These are phyloP conservation scores for Paradendryphiella salina DNA, from an alignment of 2,329 filamentous ascomycete genomes.

Conservation along the genomic window DNA sequence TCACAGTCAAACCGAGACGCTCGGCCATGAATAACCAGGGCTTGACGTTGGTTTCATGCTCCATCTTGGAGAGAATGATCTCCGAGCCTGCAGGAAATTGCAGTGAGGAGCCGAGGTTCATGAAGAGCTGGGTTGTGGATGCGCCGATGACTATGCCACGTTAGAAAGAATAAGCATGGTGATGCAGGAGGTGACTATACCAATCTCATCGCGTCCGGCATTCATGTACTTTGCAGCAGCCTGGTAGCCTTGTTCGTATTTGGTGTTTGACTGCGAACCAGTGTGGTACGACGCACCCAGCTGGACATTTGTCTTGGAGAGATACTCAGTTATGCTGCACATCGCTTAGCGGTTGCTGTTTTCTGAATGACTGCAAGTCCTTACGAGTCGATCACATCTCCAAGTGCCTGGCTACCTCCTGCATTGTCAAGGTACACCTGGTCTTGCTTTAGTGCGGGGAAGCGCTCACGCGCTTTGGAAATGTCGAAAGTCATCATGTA, in stretches of 20 bases:
- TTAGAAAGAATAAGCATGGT: not conserved
- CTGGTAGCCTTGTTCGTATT: slow-evolving; percentile 63
- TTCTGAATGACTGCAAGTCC: slow-evolving; percentile 15
- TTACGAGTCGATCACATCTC: slow-evolving; percentile 67
- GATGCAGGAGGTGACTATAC: slow-evolving; percentile 37
- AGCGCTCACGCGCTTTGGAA: slow-evolving; percentile 59
- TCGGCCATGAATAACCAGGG: slow-evolving; percentile 72
- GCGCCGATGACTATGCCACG: slow-evolving; percentile 63
- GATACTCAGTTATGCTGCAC: slow-evolving; percentile 63
- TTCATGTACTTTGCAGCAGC: slow-evolving; percentile 74
- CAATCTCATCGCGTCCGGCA: slow-evolving; percentile 66
- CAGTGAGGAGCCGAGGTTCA: slow-evolving; percentile 60
- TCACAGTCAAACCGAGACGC: slow-evolving; percentile 63
- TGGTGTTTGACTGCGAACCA: slow-evolving; percentile 61
- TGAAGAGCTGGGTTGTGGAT: slow-evolving; percentile 75
- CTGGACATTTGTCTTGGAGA: slow-evolving; percentile 72
- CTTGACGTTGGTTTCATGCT: slow-evolving; percentile 78
- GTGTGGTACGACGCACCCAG: slow-evolving; percentile 70
- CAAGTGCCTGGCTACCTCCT: slow-evolving; percentile 72
- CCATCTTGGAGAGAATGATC: slow-evolving; percentile 70
- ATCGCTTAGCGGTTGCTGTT: not conserved
- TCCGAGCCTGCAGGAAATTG: slow-evolving; percentile 57
- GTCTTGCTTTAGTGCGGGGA: slow-evolving; percentile 68
- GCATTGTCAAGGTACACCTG: slow-evolving; percentile 80
- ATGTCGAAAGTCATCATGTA: slow-evolving; percentile 56